phyloP scores from a whole-genome alignment of 2,329 filamentous ascomycete species.

The Trichophyton mentagrophytes region DNA sequence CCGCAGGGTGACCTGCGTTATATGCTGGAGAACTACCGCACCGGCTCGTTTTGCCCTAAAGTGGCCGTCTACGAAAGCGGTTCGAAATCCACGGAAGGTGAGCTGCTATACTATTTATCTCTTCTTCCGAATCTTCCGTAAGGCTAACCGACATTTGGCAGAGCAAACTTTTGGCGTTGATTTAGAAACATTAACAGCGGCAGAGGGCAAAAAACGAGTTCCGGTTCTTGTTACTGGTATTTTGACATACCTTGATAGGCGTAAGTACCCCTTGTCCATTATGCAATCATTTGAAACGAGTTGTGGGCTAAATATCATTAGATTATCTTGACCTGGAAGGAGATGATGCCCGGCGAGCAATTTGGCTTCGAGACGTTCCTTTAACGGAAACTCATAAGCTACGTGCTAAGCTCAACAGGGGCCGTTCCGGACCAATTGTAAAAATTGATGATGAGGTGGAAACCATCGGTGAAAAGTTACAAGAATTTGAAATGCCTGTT shows the following conservation, averaged over 20 bases:
- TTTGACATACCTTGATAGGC: slow-evolving; percentile 86
- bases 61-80: slow-evolving; percentile 97
- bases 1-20: slow-evolving; percentile 81
- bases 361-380: slow-evolving; percentile 91
- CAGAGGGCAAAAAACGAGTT: slow-evolving; percentile 79
- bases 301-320: slow-evolving; percentile 13
- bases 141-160: slow-evolving; percentile 15
- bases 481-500: slow-evolving; percentile 85
- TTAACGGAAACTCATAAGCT: slow-evolving; percentile 74
- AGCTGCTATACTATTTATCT: slow-evolving; percentile 9
- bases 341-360: slow-evolving; percentile 78
- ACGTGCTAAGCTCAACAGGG: slow-evolving; percentile 71
- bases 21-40: slow-evolving; percentile 91
- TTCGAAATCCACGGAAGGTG: slow-evolving; percentile 84
- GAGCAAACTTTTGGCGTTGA: slow-evolving; percentile 97
- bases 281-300: not conserved
- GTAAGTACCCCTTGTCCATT: slow-evolving; percentile 23
- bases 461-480: slow-evolving; percentile 47
- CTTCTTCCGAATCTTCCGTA: not conserved
- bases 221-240: slow-evolving; percentile 85
- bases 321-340: slow-evolving; percentile 94
- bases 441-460: not conserved
- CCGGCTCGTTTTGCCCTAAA: slow-evolving; percentile 78
- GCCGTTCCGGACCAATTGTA: slow-evolving; percentile 55
- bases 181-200: slow-evolving; percentile 83